phyloP scores from a whole-genome alignment of 2,329 filamentous ascomycete species.

The Penicillium sp. region DNA sequence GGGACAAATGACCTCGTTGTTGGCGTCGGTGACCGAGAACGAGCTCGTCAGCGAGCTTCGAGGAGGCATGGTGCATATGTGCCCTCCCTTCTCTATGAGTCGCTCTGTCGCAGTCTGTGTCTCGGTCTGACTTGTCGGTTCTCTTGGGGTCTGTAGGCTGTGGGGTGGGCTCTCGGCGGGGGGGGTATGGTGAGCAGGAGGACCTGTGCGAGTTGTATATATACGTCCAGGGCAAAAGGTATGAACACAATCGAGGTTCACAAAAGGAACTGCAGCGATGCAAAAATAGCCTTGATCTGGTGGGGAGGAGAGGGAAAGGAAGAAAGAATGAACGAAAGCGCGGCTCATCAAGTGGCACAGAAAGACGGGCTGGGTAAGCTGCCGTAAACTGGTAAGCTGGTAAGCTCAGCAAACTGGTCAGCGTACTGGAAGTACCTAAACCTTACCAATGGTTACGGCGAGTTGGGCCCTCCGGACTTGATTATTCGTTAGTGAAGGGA shows the following conservation, averaged over 20 bases:
- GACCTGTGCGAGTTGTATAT: slow-evolving; percentile 11
- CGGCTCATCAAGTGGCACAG: slow-evolving; percentile 17
- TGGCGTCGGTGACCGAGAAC: slow-evolving; percentile 87
- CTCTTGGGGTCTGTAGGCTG: not conserved
- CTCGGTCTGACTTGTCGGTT: not conserved
- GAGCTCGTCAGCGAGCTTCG: slow-evolving; percentile 83
- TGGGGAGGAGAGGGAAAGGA: slow-evolving; percentile 11
- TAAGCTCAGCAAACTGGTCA: not conserved
- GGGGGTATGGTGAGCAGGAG: slow-evolving; percentile 8
- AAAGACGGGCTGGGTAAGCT: not conserved
- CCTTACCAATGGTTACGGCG: not conserved
- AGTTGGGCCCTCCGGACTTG: not conserved
- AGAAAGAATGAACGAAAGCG: slow-evolving; percentile 14
- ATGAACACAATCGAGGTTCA: slow-evolving; percentile 12
- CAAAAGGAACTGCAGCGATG: slow-evolving; percentile 6
- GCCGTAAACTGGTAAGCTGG: not conserved
- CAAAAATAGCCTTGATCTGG: slow-evolving; percentile 12
- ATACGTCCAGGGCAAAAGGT: slow-evolving; percentile 1
- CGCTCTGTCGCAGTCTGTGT: not conserved
- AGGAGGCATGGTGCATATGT: slow-evolving; percentile 75
- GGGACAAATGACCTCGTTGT: slow-evolving; percentile 96
- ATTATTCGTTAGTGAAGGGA: not conserved
- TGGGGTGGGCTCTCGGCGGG: slow-evolving; percentile 4
- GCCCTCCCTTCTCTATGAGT: slow-evolving; percentile 2
- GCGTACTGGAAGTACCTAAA: not conserved